Evolutionary conservation across 192 early-diverging fungal species (phyloP).

Genomic region (Coemansia javaensis): DNA sequence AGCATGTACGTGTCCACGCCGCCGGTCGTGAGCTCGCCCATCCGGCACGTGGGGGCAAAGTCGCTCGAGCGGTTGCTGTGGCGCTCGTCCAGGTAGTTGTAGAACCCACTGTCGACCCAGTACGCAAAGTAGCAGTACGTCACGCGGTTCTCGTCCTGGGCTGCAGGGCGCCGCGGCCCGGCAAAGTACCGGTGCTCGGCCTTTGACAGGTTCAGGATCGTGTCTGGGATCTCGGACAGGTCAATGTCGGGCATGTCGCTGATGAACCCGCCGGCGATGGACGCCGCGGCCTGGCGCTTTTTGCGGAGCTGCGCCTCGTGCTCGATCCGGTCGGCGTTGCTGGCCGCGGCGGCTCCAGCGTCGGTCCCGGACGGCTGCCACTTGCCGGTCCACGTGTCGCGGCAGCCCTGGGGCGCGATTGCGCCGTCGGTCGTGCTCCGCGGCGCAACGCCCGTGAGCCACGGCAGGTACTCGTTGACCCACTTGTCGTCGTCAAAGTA

Average conservation of each 20-base stretch:
- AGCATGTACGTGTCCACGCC: slow-evolving; percentile 35
- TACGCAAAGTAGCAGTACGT: slow-evolving; percentile 62
- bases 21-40: slow-evolving; percentile 28
- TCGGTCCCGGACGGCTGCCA: no score
- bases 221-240: slow-evolving; percentile 13
- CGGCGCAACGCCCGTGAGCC: slow-evolving; percentile 5
- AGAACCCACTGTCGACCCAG: slow-evolving; percentile 93
- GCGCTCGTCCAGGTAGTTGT: slow-evolving; percentile 47
- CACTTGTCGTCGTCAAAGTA: slow-evolving; percentile 47
- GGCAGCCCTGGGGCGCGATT: no score
- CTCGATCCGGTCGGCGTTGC: no score
- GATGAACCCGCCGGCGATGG: slow-evolving; percentile 9
- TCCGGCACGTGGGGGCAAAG: slow-evolving; percentile 30
- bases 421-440: background rate
- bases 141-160: slow-evolving; percentile 27
- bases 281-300: background rate
- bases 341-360: background rate
- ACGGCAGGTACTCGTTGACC: slow-evolving; percentile 20
- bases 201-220: slow-evolving; percentile 13
- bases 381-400: background rate
- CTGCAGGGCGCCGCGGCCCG: background rate
- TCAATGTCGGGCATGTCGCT: slow-evolving; percentile 11
- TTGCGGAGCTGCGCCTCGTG: no score
- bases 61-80: slow-evolving; percentile 3
- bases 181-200: slow-evolving; percentile 25